Conservation (phyloP, 805 yeast species). For the Kluyveromyces lactis region DNA sequence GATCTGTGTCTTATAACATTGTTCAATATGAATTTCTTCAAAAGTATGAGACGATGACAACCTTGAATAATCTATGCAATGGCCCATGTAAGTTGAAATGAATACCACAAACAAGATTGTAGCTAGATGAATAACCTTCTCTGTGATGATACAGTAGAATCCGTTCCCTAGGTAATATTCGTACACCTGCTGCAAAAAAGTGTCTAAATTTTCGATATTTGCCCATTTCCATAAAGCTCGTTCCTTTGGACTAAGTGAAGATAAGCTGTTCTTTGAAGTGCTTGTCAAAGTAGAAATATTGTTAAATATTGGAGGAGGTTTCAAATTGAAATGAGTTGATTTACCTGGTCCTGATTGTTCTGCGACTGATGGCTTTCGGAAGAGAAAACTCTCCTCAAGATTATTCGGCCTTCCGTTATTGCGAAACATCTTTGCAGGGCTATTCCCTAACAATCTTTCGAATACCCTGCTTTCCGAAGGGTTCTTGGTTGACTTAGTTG, state of each 20-base stretch:
- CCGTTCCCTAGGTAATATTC: constrained; percentile 83
- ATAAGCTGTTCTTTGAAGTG: constrained; percentile 25
- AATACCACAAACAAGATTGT: constrained; percentile 74
- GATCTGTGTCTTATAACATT: constrained; percentile 35
- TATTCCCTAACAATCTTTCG: background rate
- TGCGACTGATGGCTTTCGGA: constrained; percentile 16
- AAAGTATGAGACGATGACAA: constrained; percentile 28
- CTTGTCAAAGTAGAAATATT: constrained; percentile 20
- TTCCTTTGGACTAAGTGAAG: constrained; percentile 53
- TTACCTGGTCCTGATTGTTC: constrained; percentile 2
- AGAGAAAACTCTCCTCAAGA: constrained; percentile 8
- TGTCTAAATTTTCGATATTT: constrained; percentile 84
- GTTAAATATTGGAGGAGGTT: constrained; percentile 18
- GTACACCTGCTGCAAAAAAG: constrained; percentile 75
- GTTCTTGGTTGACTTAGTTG: background rate
- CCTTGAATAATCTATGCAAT: constrained; percentile 66
- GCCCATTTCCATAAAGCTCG: constrained; percentile 95
- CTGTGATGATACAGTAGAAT: constrained; percentile 61
- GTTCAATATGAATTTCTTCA: constrained; percentile 30
- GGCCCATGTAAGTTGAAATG: constrained; percentile 68
- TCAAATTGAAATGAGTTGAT: constrained; percentile 5
- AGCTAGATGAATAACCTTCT: constrained; percentile 55
- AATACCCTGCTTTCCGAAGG: background rate
- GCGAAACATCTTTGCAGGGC: background rate
- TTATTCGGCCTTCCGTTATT: background rate